A percentile compares a stretch with the other conserved stretches of the same genome.
phyloP scores from a whole-genome alignment of 768 basidiomycete genomes.

The Suillus paluster region DNA sequence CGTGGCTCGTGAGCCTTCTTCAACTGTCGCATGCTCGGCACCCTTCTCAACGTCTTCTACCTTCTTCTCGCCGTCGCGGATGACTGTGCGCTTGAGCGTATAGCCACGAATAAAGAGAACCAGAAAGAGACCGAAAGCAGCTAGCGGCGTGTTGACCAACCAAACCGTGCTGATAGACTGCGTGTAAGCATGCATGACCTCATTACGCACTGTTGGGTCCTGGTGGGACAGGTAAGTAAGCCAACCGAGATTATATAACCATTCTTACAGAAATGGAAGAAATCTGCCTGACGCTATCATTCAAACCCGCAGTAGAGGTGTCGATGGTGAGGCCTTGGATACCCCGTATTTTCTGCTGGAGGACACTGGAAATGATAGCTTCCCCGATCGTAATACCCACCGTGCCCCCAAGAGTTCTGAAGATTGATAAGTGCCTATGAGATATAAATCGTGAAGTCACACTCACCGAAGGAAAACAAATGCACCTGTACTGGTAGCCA shows the following conservation, averaged over 20 bases:
- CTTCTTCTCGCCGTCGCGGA: constrained; percentile 17
- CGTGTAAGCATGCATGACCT: constrained; percentile 42
- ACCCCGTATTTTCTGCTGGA: constrained; percentile 18
- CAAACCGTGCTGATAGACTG: constrained; percentile 43
- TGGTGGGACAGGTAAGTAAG: constrained; percentile 20
- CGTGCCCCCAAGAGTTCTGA: constrained; percentile 71
- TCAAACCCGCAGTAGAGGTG: constrained; percentile 49
- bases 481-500: constrained; percentile 46
- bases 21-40: not conserved
- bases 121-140: constrained; percentile 36
- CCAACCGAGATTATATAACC: not conserved
- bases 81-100: constrained; percentile 34
- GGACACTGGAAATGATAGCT: constrained; percentile 66
- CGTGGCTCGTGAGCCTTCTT: constrained; percentile 1
- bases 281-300: constrained; percentile 51
- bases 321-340: constrained; percentile 34
- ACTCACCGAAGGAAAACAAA: constrained; percentile 37
- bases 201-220: constrained; percentile 31
- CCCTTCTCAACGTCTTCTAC: constrained; percentile 37
- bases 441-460: not conserved
- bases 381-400: constrained; percentile 77
- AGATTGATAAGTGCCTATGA: constrained; percentile 3
- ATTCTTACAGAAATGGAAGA: constrained; percentile 31
- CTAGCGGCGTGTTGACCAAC: constrained; percentile 40
- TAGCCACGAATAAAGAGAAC: constrained; percentile 40